Evolutionary conservation across 2,329 filamentous ascomycete genomes (phyloP), one percentile per base, ranked within the genome.

Genomic region (Phialophora verrucosa): DNA sequence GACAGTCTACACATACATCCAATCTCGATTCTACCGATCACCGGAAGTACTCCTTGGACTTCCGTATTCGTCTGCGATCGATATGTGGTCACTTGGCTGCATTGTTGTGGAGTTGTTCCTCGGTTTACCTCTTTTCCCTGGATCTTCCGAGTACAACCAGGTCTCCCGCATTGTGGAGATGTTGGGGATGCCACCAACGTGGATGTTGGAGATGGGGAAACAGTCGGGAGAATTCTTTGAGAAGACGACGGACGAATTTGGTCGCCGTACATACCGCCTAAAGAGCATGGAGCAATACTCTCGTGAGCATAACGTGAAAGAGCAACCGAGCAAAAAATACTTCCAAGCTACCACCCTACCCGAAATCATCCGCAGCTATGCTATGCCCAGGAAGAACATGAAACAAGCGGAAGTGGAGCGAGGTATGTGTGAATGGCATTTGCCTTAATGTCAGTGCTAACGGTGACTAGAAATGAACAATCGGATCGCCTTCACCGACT

Each of bases 171-270:
- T 99, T 70, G 93, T 95, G 25, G 95, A 99, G 80, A 99, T 99
- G 95, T 86, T 99, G 8, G 95, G 95, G 11, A 89, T 97, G 71
- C 94, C 95, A 1, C 94, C 93, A 44, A 96, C 93, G 70, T 99
- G 95, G 95, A 99, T 99, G 95, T 86, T 99, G 64, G 95, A 99
- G 77, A 96, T 97, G 86, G 95, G 95, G 73, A 99, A 99, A 80
- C 95, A 99, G 78, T 92, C 94, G 0, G 92, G 92, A 53, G 93
- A 98, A 74, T 99, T 99, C 77, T 99, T 97, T 74, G 94, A 99
- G 79, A 97, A 97, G 80, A 84, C 85, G 14, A 87, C 89, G 70
- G 95, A 99, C 75, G 95, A 99, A 75, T 99, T 92, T 75, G 94
- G 94, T 47, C 88, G 95, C 71, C 90, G 93, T 73, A 93, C 90